Conservation (phyloP, 495 filamentous ascomycete genomes). For the Penicillium cataractarum region DNA sequence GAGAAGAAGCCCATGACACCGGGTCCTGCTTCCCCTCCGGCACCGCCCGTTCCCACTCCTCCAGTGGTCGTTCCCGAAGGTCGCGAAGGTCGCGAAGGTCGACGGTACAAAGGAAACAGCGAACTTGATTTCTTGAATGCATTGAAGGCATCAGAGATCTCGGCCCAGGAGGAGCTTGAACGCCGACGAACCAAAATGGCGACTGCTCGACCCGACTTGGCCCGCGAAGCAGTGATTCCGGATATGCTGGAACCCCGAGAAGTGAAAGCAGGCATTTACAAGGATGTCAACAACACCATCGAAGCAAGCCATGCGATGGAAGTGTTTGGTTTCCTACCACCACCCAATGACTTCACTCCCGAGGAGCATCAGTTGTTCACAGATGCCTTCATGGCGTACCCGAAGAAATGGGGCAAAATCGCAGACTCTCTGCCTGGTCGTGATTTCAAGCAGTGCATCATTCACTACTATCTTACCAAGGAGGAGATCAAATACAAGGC, state of each 20-base stretch:
- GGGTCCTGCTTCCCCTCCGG: slow-evolving; percentile 54
- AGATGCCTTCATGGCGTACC: slow-evolving; percentile 74
- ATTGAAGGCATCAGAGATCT: slow-evolving; percentile 74
- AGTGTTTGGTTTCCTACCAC: slow-evolving; percentile 73
- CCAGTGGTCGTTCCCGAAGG: slow-evolving; percentile 55
- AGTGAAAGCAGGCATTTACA: slow-evolving; percentile 56
- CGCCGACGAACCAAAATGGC: slow-evolving; percentile 65
- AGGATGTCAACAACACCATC: slow-evolving; percentile 73
- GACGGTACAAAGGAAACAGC: slow-evolving; percentile 65
- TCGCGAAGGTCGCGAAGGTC: slow-evolving; percentile 61
- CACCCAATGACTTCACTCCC: slow-evolving; percentile 79
- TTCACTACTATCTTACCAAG: slow-evolving; percentile 96
- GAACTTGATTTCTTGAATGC: slow-evolving; percentile 79
- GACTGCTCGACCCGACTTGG: slow-evolving; percentile 72
- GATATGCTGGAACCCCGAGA: slow-evolving; percentile 67
- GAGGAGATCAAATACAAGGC: slow-evolving; percentile 84
- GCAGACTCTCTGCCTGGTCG: slow-evolving; percentile 71
- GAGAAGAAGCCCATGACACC: slow-evolving; percentile 54
- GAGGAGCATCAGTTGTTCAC: slow-evolving; percentile 80
- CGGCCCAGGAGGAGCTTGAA: slow-evolving; percentile 73
- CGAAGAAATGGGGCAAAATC: slow-evolving; percentile 93
- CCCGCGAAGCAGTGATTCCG: slow-evolving; percentile 84
- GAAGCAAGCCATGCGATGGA: slow-evolving; percentile 66
- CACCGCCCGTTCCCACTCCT: slow-evolving; percentile 38
- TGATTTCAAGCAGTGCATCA: slow-evolving; percentile 83